Evolutionary conservation across 768 basidiomycete genomes (phyloP).

Genomic region (Suillus occidentalis): DNA sequence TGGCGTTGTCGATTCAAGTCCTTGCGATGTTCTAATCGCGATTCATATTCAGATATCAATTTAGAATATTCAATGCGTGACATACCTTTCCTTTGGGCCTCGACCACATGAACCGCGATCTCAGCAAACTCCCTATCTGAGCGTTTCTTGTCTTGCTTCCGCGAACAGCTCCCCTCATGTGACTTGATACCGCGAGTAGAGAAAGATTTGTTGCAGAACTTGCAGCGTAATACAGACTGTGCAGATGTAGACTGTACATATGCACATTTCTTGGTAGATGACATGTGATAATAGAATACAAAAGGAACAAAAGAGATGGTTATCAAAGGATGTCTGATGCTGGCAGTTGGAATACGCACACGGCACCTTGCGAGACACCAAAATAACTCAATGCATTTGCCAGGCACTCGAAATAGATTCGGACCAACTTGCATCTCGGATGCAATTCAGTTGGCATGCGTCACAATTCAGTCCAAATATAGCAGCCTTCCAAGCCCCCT

Average conservation of each 20-base stretch:
- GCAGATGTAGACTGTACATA: not conserved
- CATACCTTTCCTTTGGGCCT: conserved; percentile 2
- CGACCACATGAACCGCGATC: not conserved
- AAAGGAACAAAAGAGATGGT: not conserved
- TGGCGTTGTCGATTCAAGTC: not conserved
- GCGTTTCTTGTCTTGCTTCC: not conserved
- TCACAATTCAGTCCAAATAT: conserved; percentile 1
- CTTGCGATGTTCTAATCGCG: not conserved
- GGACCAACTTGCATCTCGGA: not conserved
- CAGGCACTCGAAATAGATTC: not conserved
- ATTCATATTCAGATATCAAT: too few relatives aligned
- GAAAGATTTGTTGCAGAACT: not conserved
- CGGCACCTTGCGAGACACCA: not conserved
- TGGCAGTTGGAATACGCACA: not conserved
- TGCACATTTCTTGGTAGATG: not conserved
- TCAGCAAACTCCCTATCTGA: conserved; percentile 2
- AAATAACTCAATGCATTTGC: not conserved
- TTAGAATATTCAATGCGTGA: not conserved
- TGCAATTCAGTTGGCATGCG: not conserved
- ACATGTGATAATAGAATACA: not conserved
- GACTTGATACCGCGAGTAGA: conserved; percentile 4
- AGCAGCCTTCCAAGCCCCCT: not conserved
- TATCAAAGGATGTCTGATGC: not conserved
- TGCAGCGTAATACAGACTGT: not conserved
- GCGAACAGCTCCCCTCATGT: conserved; percentile 4